Conservation (phyloP, 177 flowering plant species). For the Vitis hybrid region DNA sequence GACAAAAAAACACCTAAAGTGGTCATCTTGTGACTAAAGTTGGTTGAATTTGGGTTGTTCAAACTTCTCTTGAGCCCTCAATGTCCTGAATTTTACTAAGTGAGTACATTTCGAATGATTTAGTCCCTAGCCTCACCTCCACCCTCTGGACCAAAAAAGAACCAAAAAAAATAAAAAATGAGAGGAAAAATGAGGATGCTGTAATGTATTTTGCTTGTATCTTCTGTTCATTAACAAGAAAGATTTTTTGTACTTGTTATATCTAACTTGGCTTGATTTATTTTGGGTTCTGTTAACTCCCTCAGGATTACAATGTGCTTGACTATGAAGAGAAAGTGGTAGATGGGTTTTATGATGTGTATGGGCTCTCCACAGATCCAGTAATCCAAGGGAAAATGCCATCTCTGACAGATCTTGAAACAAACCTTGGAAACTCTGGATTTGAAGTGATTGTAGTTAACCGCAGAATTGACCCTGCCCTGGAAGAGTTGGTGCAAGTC, state of each 20-base stretch:
- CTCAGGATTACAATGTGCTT: constrained; percentile 85
- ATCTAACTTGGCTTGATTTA: constrained; percentile 5
- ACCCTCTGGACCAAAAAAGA: too few species aligned
- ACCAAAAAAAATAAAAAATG: too few species aligned
- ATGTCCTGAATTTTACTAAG: neutral
- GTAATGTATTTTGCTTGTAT: neutral
- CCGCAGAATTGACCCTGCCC: constrained; percentile 67
- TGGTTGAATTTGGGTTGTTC: constrained; percentile 4
- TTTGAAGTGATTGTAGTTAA: constrained; percentile 85
- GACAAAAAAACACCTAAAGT: neutral
- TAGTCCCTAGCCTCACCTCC: too few species aligned
- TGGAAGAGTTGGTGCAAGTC: constrained; percentile 85
- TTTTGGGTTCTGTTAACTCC: constrained; percentile 5
- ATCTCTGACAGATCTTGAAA: constrained; percentile 76
- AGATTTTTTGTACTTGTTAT: constrained; percentile 1
- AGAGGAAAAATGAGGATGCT: neutral
- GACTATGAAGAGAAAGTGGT: constrained; percentile 89
- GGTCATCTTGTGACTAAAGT: neutral
- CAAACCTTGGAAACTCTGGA: constrained; percentile 53
- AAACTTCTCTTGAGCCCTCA: neutral
- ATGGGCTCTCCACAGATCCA: constrained; percentile 56
- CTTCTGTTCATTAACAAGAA: neutral
- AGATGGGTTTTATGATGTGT: constrained; percentile 97
- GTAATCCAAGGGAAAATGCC: constrained; percentile 79
- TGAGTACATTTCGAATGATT: neutral